These are phyloP conservation scores for Phoenix roebelenii DNA, from an alignment of 176 grass and related monocot species.

Conservation along the genomic window DNA sequence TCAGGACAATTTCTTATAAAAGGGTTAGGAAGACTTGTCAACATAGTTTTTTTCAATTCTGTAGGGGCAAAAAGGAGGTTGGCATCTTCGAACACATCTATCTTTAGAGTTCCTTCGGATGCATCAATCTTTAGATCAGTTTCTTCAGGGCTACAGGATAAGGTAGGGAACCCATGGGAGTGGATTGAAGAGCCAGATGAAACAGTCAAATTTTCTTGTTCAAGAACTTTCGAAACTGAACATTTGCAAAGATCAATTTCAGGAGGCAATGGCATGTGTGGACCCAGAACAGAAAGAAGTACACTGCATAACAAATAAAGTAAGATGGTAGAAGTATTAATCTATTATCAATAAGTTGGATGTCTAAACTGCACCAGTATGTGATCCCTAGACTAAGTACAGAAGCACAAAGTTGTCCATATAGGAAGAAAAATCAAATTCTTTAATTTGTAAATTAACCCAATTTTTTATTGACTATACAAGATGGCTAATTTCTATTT, in stretches of 20 bases:
- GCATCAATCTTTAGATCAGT: conserved; percentile 29
- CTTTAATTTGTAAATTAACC: too few species aligned
- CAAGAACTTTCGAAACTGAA: conserved; percentile 32
- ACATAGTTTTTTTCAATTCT: conserved; percentile 55
- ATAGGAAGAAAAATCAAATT: too few species aligned
- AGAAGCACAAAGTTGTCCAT: too few species aligned
- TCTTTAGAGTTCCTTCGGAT: conserved; percentile 29
- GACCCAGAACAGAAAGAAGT: conserved; percentile 78
- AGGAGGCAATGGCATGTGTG: conserved; percentile 63
- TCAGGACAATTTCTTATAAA: conserved; percentile 26
- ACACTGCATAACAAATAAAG: conserved; percentile 45
- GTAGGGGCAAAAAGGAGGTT: conserved; percentile 59
- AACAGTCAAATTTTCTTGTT: conserved; percentile 41
- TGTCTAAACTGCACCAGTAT: too few species aligned
- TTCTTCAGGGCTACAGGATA: conserved; percentile 34
- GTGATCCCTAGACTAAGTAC: too few species aligned
- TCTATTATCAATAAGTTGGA: not conserved
- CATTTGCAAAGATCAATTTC: conserved; percentile 68
- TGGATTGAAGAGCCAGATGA: conserved; percentile 12
- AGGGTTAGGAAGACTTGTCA: conserved; percentile 34
- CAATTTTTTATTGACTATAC: too few species aligned
- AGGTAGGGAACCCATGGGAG: not conserved
- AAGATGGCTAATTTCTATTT: too few species aligned
- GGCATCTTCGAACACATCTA: conserved; percentile 42
- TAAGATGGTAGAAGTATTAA: not conserved